These are phyloP conservation scores for Yarrowia deformans DNA, from an alignment of 805 yeast genomes.

Conservation along the genomic window DNA sequence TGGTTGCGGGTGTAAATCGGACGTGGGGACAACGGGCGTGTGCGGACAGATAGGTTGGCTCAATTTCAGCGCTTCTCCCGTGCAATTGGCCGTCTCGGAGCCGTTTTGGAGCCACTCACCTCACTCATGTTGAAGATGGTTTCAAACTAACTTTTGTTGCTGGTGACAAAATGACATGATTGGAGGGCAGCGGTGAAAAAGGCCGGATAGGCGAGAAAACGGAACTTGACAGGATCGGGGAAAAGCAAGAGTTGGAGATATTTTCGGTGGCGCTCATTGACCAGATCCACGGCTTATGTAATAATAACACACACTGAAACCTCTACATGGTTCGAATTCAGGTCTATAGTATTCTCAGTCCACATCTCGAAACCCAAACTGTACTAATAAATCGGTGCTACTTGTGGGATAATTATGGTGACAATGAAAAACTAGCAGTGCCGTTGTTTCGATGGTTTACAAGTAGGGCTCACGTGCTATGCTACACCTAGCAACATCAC, in stretches of 20 bases:
- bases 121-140: slow-evolving; percentile 38
- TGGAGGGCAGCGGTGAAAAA: slow-evolving; percentile 22
- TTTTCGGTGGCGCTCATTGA: no score
- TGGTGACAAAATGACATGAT: slow-evolving; percentile 21
- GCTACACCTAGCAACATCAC: no score
- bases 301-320: neutral
- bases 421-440: no score
- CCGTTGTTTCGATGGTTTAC: no score
- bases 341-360: neutral
- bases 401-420: no score
- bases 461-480: no score
- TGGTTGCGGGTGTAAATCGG: neutral
- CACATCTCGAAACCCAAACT: slow-evolving; percentile 17
- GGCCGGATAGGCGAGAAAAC: neutral
- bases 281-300: neutral
- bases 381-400: neutral
- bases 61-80: neutral
- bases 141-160: slow-evolving; percentile 37
- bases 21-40: neutral
- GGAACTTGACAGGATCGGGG: neutral
- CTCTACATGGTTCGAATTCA: neutral
- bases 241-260: no score
- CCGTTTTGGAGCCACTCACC: slow-evolving; percentile 28
- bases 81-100: slow-evolving; percentile 1
- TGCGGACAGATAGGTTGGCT: neutral